Conservation (phyloP, 2,329 filamentous ascomycete genomes). For the Pseudopyrenochaeta lycopersici region DNA sequence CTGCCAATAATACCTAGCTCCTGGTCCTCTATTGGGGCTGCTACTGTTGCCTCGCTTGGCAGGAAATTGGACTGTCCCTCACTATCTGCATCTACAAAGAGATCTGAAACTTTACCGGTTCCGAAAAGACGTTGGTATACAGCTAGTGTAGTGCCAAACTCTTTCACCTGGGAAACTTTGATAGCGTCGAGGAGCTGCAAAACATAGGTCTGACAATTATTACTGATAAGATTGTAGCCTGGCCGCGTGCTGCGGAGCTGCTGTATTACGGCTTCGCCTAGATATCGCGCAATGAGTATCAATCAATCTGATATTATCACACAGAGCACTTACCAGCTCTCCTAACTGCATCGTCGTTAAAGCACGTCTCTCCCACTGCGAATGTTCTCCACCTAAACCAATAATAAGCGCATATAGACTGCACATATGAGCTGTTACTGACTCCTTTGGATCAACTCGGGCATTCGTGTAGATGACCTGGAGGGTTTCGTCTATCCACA, state of each 20-base stretch:
- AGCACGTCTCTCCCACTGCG: conserved; percentile 15
- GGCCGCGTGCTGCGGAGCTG: conserved; percentile 60
- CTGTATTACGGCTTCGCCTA: conserved; percentile 63
- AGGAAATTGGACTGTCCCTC: conserved; percentile 24
- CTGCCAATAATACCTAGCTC: conserved; percentile 17
- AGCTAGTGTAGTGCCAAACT: conserved; percentile 64
- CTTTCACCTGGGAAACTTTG: conserved; percentile 59
- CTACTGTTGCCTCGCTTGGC: conserved; percentile 24
- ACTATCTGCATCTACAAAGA: conserved; percentile 55
- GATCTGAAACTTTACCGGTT: conserved; percentile 60
- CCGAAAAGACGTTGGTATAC: conserved; percentile 64
- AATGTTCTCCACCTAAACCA: conserved; percentile 14
- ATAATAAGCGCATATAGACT: neutral
- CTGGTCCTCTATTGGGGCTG: conserved; percentile 7
- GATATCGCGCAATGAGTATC: neutral
- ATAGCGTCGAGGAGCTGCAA: conserved; percentile 64
- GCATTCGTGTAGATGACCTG: conserved; percentile 66
- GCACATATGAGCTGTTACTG: neutral
- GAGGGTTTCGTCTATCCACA: conserved; percentile 70
- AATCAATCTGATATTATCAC: neutral
- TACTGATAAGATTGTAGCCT: conserved; percentile 67
- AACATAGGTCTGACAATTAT: conserved; percentile 69
- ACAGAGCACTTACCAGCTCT: conserved; percentile 8
- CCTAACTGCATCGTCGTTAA: conserved; percentile 20
- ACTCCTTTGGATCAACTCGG: conserved; percentile 11